phyloP scores from a whole-genome alignment of 306 rosid genomes.

The Senna tora region DNA sequence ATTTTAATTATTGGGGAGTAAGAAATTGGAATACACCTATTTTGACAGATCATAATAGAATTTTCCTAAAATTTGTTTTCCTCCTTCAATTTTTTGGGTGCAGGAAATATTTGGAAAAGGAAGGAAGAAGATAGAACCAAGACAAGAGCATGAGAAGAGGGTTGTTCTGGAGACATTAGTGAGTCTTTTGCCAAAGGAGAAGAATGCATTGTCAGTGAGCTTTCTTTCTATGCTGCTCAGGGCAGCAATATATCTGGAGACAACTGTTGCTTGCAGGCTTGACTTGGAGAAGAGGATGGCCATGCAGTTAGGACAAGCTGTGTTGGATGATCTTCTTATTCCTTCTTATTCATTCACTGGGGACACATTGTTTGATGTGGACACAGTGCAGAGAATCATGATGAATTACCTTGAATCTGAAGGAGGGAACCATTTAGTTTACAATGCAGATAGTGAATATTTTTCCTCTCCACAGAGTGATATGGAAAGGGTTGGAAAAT shows the following conservation, averaged over 20 bases:
- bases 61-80: neutral
- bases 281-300: slow-evolving; percentile 92
- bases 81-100: neutral
- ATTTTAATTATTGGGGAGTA: neutral
- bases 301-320: slow-evolving; percentile 73
- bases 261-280: slow-evolving; percentile 83
- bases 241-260: slow-evolving; percentile 74
- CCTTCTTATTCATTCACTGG: slow-evolving; percentile 74
- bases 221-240: slow-evolving; percentile 85
- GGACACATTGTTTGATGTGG: slow-evolving; percentile 80
- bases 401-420: slow-evolving; percentile 61
- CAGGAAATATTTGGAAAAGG: slow-evolving; percentile 85
- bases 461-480: slow-evolving; percentile 59
- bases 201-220: slow-evolving; percentile 77
- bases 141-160: slow-evolving; percentile 80
- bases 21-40: neutral
- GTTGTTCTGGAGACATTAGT: slow-evolving; percentile 82
- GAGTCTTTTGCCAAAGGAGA: slow-evolving; percentile 85
- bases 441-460: slow-evolving; percentile 56
- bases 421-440: slow-evolving; percentile 40
- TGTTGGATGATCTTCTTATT: slow-evolving; percentile 81
- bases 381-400: slow-evolving; percentile 70
- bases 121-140: slow-evolving; percentile 70
- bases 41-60: neutral
- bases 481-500: slow-evolving; percentile 63